Percentiles rank a stretch among this genome's conserved stretches.
Evolutionary conservation across 768 basidiomycete species (phyloP).

Genomic region (Serendipita sp.): DNA sequence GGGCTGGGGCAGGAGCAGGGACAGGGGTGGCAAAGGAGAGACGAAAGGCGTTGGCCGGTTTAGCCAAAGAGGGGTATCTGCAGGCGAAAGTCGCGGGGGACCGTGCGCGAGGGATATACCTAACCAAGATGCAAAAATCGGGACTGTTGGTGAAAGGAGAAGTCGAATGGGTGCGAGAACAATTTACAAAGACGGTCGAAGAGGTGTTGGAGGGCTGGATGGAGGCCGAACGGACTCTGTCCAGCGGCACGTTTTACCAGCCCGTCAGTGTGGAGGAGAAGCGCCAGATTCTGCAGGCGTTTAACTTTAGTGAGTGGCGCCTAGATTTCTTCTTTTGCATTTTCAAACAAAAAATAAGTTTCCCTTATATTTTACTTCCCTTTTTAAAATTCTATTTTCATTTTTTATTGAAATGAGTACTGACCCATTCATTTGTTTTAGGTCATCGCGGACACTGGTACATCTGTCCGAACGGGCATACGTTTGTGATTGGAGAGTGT

Average conservation of each 20-base stretch:
- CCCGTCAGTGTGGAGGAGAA: not conserved
- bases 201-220: not conserved
- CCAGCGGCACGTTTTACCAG: not conserved
- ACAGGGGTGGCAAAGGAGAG: not conserved
- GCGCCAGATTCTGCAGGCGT: not conserved
- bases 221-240: not conserved
- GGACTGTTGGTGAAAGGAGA: not conserved
- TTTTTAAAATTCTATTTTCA: not conserved
- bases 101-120: too few species aligned
- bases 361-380: not conserved
- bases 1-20: not conserved
- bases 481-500: constrained; percentile 46
- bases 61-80: not conserved
- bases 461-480: constrained; percentile 35
- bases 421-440: not conserved
- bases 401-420: not conserved
- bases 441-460: constrained; percentile 19
- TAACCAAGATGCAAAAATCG: too few species aligned
- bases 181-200: not conserved
- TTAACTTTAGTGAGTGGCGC: not conserved
- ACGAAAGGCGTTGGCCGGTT: not conserved
- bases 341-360: not conserved
- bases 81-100: not conserved
- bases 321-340: not conserved
- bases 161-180: not conserved